Evolutionary conservation across 176 grass and related monocot species (phyloP).

Genomic region (bread wheat (Triticum aestivum)): DNA sequence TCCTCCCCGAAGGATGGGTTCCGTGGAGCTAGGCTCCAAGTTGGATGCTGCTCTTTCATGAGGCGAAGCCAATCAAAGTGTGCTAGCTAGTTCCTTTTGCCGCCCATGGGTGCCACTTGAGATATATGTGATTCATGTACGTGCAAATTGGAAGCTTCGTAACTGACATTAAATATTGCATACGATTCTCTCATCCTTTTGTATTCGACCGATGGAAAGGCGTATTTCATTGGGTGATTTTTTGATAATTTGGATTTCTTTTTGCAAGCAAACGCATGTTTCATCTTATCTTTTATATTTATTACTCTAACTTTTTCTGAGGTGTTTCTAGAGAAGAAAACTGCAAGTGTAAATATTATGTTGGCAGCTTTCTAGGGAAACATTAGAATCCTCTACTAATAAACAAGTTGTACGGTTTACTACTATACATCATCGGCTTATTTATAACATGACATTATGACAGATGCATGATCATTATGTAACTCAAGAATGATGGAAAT

Average conservation of each 20-base stretch:
- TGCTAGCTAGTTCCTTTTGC: background rate
- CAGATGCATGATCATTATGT: background rate
- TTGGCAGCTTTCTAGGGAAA: no score
- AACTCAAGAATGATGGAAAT: background rate
- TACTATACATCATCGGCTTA: no score
- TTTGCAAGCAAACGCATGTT: no score
- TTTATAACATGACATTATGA: no score
- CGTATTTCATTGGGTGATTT: background rate
- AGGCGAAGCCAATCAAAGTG: conserved; percentile 38
- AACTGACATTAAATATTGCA: background rate
- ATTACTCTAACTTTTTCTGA: no score
- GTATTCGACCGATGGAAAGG: background rate
- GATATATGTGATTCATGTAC: background rate
- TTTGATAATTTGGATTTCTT: background rate
- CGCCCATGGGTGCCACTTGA: background rate
- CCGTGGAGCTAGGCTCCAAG: conserved; percentile 53
- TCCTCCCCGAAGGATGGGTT: conserved; percentile 22
- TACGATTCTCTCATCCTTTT: no score
- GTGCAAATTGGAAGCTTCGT: background rate
- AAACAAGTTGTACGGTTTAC: no score
- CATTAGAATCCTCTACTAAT: no score
- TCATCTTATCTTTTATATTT: no score
- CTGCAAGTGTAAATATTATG: no score
- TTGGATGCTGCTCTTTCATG: conserved; percentile 37
- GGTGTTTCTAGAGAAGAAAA: no score